Base-by-base conservation (phyloP, 2,329 filamentous ascomycete species). In the Aureobasidium leucospermi region DNA sequence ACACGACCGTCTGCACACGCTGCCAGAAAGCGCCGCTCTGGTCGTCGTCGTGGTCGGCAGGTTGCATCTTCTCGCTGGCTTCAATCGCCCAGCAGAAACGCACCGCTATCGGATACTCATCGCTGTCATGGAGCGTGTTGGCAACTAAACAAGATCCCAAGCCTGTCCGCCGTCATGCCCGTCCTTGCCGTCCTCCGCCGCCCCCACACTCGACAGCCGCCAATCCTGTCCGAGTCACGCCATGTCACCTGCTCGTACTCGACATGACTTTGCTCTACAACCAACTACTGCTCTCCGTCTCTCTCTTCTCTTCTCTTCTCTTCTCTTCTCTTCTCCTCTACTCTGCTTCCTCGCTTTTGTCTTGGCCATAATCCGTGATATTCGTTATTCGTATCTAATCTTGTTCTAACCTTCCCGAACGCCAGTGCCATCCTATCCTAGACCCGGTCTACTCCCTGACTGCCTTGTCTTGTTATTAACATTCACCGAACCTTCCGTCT, bases 1-100 rank as follows among this genome's bases (percentile, higher is more conserved):
- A 52, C 29, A 53, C 76, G 76, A 57, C 76, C 76, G 58, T 80
- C 58, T 62, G 71, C 81, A 72, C 73, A 96, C 92, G 89, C 75
- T 86, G 81, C 93, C 91, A 96, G 77, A 96, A 91, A 75, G 92
- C 86, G 73, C 90, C 83, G 76, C 90, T 89, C 74, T 85, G 86
- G 75, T 92, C 87, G 74, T 46, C 52, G 74, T 91, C 87, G 75
- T 84, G 83, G 77, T 88, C 76, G 13, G 19, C 48, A 39, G 51
- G 23, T 69, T 66, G 23, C 84, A 86, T 86, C 65, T 68, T 75
- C 69, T 65, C 65, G 68, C 73, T 65, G 65, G 61, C 45, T 36
- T 55, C 34, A 49, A 58, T 49, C 42, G 31, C 51, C 52, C 53
- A 52, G 52, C 59, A 58, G 47, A 46, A 53, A 23, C 23, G 11